These are phyloP conservation scores for Plasmodium fragile DNA, from an alignment of 169 alveolate genomes.

Conservation along the genomic window DNA sequence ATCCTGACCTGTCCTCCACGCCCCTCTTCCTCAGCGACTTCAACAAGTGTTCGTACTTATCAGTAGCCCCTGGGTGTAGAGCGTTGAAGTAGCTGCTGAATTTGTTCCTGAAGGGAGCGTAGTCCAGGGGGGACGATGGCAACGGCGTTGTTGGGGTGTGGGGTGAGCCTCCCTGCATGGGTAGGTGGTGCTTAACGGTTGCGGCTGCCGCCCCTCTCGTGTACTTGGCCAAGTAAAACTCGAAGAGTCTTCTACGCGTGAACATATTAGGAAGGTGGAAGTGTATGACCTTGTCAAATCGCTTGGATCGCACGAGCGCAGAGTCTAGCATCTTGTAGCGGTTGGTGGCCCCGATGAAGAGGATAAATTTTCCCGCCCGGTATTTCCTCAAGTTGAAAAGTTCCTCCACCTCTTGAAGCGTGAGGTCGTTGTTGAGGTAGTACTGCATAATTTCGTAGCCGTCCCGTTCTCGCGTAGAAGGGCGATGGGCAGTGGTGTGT, in stretches of 20 bases:
- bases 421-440: conserved; percentile 33
- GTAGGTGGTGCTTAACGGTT: background rate
- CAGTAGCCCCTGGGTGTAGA: background rate
- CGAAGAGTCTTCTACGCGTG: conserved; percentile 42
- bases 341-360: conserved; percentile 70
- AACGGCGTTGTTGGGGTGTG: background rate
- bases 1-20: background rate
- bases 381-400: conserved; percentile 42
- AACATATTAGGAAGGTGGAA: conserved; percentile 31
- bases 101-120: background rate
- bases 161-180: background rate
- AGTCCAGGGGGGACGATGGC: background rate
- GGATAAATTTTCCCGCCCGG: conserved; percentile 17
- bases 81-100: background rate
- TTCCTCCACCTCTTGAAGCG: conserved; percentile 38
- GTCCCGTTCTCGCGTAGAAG: background rate
- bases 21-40: background rate
- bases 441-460: conserved; percentile 62
- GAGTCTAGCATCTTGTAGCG: conserved; percentile 50
- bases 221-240: conserved; percentile 35
- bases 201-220: background rate
- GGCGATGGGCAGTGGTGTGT: background rate
- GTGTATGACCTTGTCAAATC: conserved; percentile 60
- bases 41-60: background rate
- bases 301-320: conserved; percentile 43